Percentiles rank a stretch among this genome's conserved stretches.
These are phyloP conservation scores for Daldinia eschscholtzii DNA, from an alignment of 2,329 filamentous ascomycete species.

Conservation along the genomic window DNA sequence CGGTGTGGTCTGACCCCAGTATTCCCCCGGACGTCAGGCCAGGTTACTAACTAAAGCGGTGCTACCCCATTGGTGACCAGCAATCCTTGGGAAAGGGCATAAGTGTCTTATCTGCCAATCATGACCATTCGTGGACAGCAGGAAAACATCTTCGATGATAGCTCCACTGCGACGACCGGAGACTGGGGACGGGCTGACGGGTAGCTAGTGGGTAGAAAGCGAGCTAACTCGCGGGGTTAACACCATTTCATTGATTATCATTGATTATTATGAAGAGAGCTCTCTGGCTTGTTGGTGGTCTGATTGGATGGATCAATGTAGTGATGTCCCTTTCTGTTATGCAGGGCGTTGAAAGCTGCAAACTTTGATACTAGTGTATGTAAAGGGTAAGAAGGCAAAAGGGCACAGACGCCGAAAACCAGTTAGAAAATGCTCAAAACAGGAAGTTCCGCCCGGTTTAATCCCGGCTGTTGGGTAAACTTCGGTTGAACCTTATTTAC, in stretches of 20 bases:
- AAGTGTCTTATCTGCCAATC: conserved; percentile 41
- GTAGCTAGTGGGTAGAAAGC: not conserved
- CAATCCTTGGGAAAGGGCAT: not conserved
- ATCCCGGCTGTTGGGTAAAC: too few relatives aligned
- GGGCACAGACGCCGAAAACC: not conserved
- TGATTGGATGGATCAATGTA: conserved; percentile 14
- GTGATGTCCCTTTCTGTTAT: not conserved
- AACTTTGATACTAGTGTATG: not conserved
- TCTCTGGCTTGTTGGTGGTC: not conserved
- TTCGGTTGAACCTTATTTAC: too few relatives aligned
- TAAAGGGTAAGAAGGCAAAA: not conserved
- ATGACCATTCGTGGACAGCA: conserved; percentile 17
- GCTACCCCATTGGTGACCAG: conserved; percentile 24
- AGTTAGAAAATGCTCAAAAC: conserved; percentile 3
- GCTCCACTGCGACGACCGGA: conserved; percentile 38
- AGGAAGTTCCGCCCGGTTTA: too few relatives aligned
- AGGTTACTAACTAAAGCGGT: conserved; percentile 15
- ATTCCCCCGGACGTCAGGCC: conserved; percentile 10
- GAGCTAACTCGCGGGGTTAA: conserved; percentile 17
- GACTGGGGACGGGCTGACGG: not conserved
- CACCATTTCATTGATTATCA: conserved; percentile 5
- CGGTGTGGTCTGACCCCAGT: conserved; percentile 27
- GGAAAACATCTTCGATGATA: conserved; percentile 24
- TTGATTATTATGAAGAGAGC: conserved; percentile 2
- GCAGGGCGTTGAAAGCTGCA: not conserved